These are phyloP conservation scores for Rauvolfia tetraphylla DNA, from an alignment of 257 asterid genomes.

Conservation along the genomic window DNA sequence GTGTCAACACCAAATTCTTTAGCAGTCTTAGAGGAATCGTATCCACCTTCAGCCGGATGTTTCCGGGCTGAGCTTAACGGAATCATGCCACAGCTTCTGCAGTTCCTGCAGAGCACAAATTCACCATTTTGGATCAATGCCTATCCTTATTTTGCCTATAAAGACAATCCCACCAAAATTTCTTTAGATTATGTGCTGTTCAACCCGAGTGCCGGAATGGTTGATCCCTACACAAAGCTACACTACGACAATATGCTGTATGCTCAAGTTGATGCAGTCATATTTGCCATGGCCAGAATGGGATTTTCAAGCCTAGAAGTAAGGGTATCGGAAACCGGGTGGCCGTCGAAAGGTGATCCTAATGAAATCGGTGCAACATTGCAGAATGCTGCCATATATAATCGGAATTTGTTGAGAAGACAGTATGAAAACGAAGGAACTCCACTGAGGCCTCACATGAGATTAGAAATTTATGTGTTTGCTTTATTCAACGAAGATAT, in stretches of 20 bases:
- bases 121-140: constrained; percentile 89
- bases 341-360: constrained; percentile 78
- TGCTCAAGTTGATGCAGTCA: constrained; percentile 80
- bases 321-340: constrained; percentile 77
- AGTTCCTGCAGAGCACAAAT: constrained; percentile 54
- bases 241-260: constrained; percentile 86
- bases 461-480: constrained; percentile 65
- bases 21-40: constrained; percentile 63
- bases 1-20: constrained; percentile 69
- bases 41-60: constrained; percentile 81
- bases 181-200: constrained; percentile 62
- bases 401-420: constrained; percentile 60
- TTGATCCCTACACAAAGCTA: constrained; percentile 54
- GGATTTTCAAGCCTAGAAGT: constrained; percentile 63
- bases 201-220: constrained; percentile 63
- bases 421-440: constrained; percentile 63
- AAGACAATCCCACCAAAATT: constrained; percentile 52
- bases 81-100: constrained; percentile 57
- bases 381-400: constrained; percentile 58
- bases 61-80: constrained; percentile 46
- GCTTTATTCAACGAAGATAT: constrained; percentile 77
- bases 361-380: constrained; percentile 61
- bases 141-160: constrained; percentile 87
- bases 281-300: constrained; percentile 57
- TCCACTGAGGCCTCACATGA: constrained; percentile 56